Evolutionary conservation across 2,329 filamentous ascomycete genomes (phyloP).

Genomic region (Aureobasidium sp.): DNA sequence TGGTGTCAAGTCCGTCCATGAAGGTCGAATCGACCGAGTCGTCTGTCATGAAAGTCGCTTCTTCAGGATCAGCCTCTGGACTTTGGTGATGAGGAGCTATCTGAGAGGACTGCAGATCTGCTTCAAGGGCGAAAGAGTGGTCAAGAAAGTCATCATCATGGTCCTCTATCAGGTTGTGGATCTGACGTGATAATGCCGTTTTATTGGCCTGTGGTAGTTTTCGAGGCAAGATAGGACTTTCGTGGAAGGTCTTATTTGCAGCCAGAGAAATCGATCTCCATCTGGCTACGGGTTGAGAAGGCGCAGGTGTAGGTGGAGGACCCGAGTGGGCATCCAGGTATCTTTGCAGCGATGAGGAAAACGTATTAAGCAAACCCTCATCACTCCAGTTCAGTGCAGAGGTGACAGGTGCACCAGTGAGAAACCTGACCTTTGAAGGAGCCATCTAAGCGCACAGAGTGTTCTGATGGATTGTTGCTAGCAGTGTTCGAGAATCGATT

Average conservation of each 20-base stretch:
- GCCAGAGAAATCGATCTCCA: conserved; percentile 23
- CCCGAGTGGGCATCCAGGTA: conserved; percentile 28
- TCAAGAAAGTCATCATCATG: conserved; percentile 63
- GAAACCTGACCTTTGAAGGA: conserved; percentile 35
- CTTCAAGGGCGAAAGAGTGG: conserved; percentile 66
- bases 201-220: background rate
- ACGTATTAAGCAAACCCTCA: conserved; percentile 43
- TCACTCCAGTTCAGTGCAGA: conserved; percentile 50
- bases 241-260: background rate
- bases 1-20: conserved; percentile 16
- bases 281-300: conserved; percentile 20
- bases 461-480: background rate
- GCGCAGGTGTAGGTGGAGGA: conserved; percentile 14
- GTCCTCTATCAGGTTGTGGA: conserved; percentile 19
- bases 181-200: background rate
- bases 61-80: conserved; percentile 16
- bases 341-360: conserved; percentile 36
- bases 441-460: background rate
- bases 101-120: conserved; percentile 58
- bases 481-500: background rate
- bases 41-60: conserved; percentile 32
- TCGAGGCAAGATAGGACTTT: conserved; percentile 6
- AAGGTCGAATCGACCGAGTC: conserved; percentile 29
- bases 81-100: conserved; percentile 29
- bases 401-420: conserved; percentile 56